Evolutionary conservation across 176 grass and related monocot species (phyloP).

Genomic region (barley (Hordeum vulgare)): MorexV3_pseudomolecules_assembly NC_058520.1:554656298-554656797

Average conservation of each 20-base stretch:
- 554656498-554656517: no score
- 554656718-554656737: not conserved
- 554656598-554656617: conserved; percentile 27
- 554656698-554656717: not conserved
- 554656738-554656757: not conserved
- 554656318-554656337: not conserved
- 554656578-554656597: conserved; percentile 72
- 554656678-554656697: not conserved
- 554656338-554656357: not conserved
- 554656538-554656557: not conserved
- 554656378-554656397: not conserved
- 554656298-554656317: not conserved
- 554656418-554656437: conserved; percentile 49
- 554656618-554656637: not conserved
- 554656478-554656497: not conserved
- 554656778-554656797: not conserved
- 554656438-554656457: conserved; percentile 65
- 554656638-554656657: conserved; percentile 10
- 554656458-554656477: not conserved
- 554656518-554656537: not conserved
- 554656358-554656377: conserved; percentile 9
- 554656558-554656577: conserved; percentile 34
- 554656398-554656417: conserved; percentile 65
- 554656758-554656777: not conserved
- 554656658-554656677: not conserved